Base-by-base conservation (phyloP, 495 filamentous ascomycete species). In the Penicillium chermesinum region DNA sequence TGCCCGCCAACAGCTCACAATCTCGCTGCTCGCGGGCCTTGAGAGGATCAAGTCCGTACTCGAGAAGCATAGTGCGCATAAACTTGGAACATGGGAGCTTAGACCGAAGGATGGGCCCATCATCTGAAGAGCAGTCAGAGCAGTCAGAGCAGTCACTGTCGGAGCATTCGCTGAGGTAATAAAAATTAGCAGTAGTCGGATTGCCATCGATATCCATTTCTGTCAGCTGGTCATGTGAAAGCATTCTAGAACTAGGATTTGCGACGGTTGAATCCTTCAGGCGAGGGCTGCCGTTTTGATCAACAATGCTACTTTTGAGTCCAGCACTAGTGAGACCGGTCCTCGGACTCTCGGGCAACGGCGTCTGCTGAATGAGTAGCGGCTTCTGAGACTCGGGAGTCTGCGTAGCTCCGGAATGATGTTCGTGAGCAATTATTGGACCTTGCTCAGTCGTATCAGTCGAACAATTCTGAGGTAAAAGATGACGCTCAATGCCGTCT, bases 241-340 rank as follows among this genome's bases (percentile, higher is more conserved):
- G 25, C 25, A 30, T 30, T 30, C 10, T 4, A 30, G 10, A 5
- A 10, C 10, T 30, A 4, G 10, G 4, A 10, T 30, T 10, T 30
- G 25, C 25, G 10, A 30, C 10, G 4, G 25, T 30, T 10, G 10
- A 30, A 30, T 10, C 10, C 25, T 30, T 22, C 10, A 60, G 48
- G 32, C 55, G 54, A 16, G 64, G 64, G 36, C 64, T 67, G 17
- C 64, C 64, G 40, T 65, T 64, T 7, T 43, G 38, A 41, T 67
- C 64, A 15, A 67, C 64, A 15, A 65, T 52, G 15, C 44, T 57
- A 15, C 34, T 49, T 38, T 38, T 54, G 15, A 38, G 33, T 1
- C 20, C 35, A 10, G 57, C 42, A 16, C 17, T 45, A 2, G 37
- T 33, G 2, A 6, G 15, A 14, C 30, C 25, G 14, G 19, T 39